A percentile compares a stretch with the other conserved stretches of the same genome.
These are phyloP conservation scores for Thelonectria rubi DNA, from an alignment of 2,329 filamentous ascomycete genomes.

Conservation along the genomic window DNA sequence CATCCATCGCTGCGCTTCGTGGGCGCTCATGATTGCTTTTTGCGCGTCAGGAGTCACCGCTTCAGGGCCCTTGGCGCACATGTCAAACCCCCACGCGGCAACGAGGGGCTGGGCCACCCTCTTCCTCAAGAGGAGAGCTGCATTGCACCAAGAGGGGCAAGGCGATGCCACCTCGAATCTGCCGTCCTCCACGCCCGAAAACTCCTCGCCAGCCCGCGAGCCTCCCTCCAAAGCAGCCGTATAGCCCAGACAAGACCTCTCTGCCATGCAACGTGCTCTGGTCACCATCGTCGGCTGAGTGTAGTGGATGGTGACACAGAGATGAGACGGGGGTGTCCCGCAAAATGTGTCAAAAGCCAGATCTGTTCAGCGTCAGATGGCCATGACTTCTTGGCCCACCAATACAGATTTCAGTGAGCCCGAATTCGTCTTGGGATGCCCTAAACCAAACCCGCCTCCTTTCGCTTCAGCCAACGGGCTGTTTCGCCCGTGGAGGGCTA, in stretches of 20 bases:
- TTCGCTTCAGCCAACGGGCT: conserved; percentile 40
- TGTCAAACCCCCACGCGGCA: conserved; percentile 30
- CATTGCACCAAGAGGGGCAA: conserved; percentile 15
- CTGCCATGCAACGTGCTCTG: conserved; percentile 22
- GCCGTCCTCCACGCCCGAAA: conserved; percentile 30
- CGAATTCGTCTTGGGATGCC: conserved; percentile 33
- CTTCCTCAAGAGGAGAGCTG: background rate
- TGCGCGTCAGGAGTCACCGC: conserved; percentile 32
- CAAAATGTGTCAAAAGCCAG: conserved; percentile 46
- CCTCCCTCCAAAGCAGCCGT: conserved; percentile 17
- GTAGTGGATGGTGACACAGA: conserved; percentile 44
- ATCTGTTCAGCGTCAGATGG: conserved; percentile 42
- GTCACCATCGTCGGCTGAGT: conserved; percentile 36
- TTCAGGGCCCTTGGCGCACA: conserved; percentile 32
- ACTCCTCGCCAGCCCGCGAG: conserved; percentile 34
- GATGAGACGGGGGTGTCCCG: conserved; percentile 45
- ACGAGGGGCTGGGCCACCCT: conserved; percentile 16
- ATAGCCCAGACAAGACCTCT: conserved; percentile 27
- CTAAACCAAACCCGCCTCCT: conserved; percentile 34
- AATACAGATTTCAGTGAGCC: conserved; percentile 28
- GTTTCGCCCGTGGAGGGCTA: conserved; percentile 34
- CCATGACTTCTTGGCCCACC: conserved; percentile 35
- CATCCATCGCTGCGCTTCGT: conserved; percentile 25
- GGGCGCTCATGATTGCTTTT: conserved; percentile 37
- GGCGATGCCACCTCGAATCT: conserved; percentile 28